Evolutionary conservation across 169 alveolate genomes (phyloP).

Genomic region (Plasmodium yoelii): DNA sequence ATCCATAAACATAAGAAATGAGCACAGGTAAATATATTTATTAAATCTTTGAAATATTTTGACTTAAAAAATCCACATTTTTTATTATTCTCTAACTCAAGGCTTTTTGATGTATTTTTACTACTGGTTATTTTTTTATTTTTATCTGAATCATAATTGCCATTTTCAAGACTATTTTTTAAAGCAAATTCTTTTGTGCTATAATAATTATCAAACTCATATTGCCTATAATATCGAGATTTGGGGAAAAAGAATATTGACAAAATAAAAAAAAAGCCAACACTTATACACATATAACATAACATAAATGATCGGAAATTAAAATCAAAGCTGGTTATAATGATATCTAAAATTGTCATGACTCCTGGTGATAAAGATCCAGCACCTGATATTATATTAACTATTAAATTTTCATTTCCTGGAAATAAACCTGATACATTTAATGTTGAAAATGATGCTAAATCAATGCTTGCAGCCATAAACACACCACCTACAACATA

Average conservation of each 20-base stretch:
- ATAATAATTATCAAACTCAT: slow-evolving; percentile 77
- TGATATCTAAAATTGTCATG: slow-evolving; percentile 70
- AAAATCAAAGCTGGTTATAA: slow-evolving; percentile 26
- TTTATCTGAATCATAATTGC: neutral
- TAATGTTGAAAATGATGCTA: slow-evolving; percentile 73
- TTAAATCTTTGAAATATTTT: slow-evolving; percentile 20
- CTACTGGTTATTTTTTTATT: neutral
- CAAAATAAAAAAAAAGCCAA: slow-evolving; percentile 31
- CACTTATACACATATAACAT: slow-evolving; percentile 63
- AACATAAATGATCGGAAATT: slow-evolving; percentile 61
- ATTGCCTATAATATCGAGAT: slow-evolving; percentile 76
- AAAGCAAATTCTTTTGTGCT: slow-evolving; percentile 11
- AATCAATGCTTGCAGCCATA: slow-evolving; percentile 79
- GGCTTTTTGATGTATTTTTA: neutral
- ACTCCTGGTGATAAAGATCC: slow-evolving; percentile 77
- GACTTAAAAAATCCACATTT: slow-evolving; percentile 12
- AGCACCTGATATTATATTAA: slow-evolving; percentile 77
- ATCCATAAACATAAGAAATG: slow-evolving; percentile 76
- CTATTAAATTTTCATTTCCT: slow-evolving; percentile 77
- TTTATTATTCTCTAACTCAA: slow-evolving; percentile 8
- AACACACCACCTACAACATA: slow-evolving; percentile 76
- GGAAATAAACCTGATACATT: slow-evolving; percentile 79
- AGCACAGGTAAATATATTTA: slow-evolving; percentile 39
- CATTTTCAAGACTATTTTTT: neutral
- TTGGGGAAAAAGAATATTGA: slow-evolving; percentile 63